Base-by-base conservation (phyloP, 192 early-diverging fungal species). In the Radiomyces spectabilis region DNA sequence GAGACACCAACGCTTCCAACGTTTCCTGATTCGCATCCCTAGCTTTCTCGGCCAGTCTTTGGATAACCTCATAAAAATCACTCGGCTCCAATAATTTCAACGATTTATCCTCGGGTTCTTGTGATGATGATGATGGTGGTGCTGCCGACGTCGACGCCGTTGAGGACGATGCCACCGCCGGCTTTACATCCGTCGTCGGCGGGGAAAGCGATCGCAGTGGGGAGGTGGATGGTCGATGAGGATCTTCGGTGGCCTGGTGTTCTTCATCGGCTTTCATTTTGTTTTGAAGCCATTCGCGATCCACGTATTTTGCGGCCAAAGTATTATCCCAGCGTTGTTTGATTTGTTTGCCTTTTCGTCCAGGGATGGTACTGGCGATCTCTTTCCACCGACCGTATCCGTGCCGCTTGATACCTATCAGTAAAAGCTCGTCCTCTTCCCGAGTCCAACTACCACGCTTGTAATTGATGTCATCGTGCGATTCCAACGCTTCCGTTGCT, bases 261-360 rank as follows among this genome's bases (percentile, higher is more conserved):
- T 57, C 30, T 16, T 65, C 55, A 6, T 65, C 49, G 24, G 26
- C 40, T 12, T 37, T 31, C 13, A 52, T 50, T 21, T 58, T 65
- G 24, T 39, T 53, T 27, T 56, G 49, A n/a, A 65, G 47, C 41
- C 55, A 52, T 25, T 57, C 63, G 18, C 51, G 55, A 41, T 58
- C 63, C n/a, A 65, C 55, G 16, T 58, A 65, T 25, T 65, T 65
- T 3, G 63, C 45, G 22, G 63, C 55, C 4, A 65, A 33, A 34
- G 63, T 57, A 27, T 65, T 57, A 24, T 65, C 63, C 63, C 63
- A 65, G 5, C 63, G 34, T 19, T 65, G 63, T 39, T 65, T 65
- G 4, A 65, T 25, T 22, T 65, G 63, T 25, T 65, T 65, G 6
- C 63, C 56, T 26, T 65, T 65, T 33, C 63, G 49, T 24, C 63